Conservation (phyloP, 768 basidiomycete species). For the Vararia minispora region DNA sequence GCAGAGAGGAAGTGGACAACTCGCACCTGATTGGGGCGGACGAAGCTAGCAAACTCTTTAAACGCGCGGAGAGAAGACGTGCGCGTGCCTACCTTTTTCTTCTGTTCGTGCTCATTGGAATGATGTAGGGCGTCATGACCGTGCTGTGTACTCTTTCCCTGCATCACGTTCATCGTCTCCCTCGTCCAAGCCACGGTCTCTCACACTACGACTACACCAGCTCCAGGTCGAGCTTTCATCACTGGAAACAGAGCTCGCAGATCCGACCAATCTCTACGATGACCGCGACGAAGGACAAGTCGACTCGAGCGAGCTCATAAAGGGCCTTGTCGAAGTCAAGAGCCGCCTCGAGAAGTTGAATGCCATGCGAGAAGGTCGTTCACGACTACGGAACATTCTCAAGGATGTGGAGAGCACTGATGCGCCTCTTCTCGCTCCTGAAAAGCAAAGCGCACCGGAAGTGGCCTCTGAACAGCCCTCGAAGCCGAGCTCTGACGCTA, state of each 20-base stretch:
- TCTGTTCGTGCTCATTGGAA: constrained; percentile 20
- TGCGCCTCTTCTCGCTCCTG: constrained; percentile 3
- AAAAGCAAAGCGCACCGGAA: constrained; percentile 10
- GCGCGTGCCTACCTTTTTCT: constrained; percentile 12
- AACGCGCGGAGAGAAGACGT: constrained; percentile 56
- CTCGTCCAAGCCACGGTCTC: constrained; percentile 23
- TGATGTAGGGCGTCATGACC: constrained; percentile 28
- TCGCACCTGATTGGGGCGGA: constrained; percentile 51
- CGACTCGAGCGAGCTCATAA: constrained; percentile 67
- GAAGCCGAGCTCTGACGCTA: no score
- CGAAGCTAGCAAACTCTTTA: constrained; percentile 61
- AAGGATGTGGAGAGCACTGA: constrained; percentile 23
- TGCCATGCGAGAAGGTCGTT: constrained; percentile 54
- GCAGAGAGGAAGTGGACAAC: constrained; percentile 59
- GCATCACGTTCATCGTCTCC: constrained; percentile 47
- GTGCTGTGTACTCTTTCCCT: constrained; percentile 57
- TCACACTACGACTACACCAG: constrained; percentile 31
- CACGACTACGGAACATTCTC: constrained; percentile 45
- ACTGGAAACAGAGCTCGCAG: constrained; percentile 74
- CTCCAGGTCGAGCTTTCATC: constrained; percentile 72
- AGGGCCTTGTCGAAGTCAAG: constrained; percentile 67
- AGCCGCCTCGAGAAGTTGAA: constrained; percentile 57
- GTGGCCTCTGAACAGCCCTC: constrained; percentile 1
- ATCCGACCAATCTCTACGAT: constrained; percentile 60
- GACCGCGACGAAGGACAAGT: constrained; percentile 49